Base-by-base conservation (phyloP, 2,329 filamentous ascomycete genomes). In the Nemania sp. region DNA sequence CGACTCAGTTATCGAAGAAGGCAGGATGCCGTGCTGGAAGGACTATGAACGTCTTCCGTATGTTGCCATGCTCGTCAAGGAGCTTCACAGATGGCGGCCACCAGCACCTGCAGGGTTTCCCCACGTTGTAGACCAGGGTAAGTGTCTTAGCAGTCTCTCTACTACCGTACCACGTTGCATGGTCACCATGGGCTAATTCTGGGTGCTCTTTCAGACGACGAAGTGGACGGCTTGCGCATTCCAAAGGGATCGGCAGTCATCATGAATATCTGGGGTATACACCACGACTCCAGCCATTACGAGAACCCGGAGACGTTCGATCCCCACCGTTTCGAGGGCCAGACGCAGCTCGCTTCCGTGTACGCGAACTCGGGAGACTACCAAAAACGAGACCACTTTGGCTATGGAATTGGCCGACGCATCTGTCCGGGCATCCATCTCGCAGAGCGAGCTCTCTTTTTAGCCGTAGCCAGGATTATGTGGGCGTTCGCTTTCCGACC, bases 41-140 rank as follows among this genome's bases (percentile, higher is more conserved):
- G 61, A 64, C 20, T 27, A 22, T 18, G 32, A 55, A 5, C 70
- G 76, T 3, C 72, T 85, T 5, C 82, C 82, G 0, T 84, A 84
- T 66, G 74, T 84, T 7, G 73, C 77, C 20, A 78, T 77, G 56
- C 74, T 80, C 13, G 73, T 84, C 64, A 84, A 84, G 55, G 83
- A 85, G 69, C 73, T 72, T 4, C 71, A 81, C 43, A 76, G 83
- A 0, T 84, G 83, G 80, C 78, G 82, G 27, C 80, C 82, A 0
- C 75, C 79, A 2, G 70, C 73, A 0, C 78, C 78, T 0, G 54
- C 78, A 1, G 74, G 75, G 0, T 76, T 86, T 2, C 76, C 79
- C 1, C 79, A 83, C 62, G 29, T 32, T 32, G 29, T 32, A 8
- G 29, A 32, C 29, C 4, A 32, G 29, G 29, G 29, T 32, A 8